phyloP scores from a whole-genome alignment of 1,139 yeast species.

The Yamadazyma sp. region DNA sequence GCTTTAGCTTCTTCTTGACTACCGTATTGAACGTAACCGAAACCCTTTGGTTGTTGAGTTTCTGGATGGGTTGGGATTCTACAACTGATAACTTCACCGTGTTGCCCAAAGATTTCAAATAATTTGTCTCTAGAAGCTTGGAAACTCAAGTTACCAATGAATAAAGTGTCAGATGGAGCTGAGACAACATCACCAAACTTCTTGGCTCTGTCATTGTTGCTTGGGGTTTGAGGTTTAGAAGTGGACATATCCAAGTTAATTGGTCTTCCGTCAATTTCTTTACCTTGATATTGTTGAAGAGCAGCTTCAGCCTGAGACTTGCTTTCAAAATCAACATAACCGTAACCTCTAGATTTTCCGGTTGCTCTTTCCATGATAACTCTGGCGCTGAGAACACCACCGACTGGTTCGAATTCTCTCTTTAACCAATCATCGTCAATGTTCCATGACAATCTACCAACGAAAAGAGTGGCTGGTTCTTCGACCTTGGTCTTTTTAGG shows the following conservation, averaged over 20 bases:
- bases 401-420: conserved; percentile 79
- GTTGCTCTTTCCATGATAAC: conserved; percentile 90
- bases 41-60: conserved; percentile 98
- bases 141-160: conserved; percentile 94
- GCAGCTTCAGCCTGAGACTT: conserved; percentile 85
- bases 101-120: conserved; percentile 67
- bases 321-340: conserved; percentile 90
- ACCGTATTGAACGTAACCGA: conserved; percentile 93
- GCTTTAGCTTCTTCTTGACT: conserved; percentile 86
- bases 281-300: conserved; percentile 82
- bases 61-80: conserved; percentile 98
- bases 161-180: conserved; percentile 91
- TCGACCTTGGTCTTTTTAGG: conserved; percentile 37
- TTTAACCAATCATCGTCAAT: conserved; percentile 92
- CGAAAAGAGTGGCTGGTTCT: conserved; percentile 88
- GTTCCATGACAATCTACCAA: conserved; percentile 97
- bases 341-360: conserved; percentile 96
- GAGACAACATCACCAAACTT: conserved; percentile 88
- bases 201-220: conserved; percentile 74
- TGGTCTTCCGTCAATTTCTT: conserved; percentile 95
- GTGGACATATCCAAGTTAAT: conserved; percentile 91
- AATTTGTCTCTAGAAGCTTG: conserved; percentile 78
- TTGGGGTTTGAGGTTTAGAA: conserved; percentile 65
- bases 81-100: conserved; percentile 82
- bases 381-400: conserved; percentile 85